Percentiles rank a stretch among this genome's conserved stretches.
Conservation (phyloP, 768 basidiomycete genomes). For the Wakefieldia striispora region DNA sequence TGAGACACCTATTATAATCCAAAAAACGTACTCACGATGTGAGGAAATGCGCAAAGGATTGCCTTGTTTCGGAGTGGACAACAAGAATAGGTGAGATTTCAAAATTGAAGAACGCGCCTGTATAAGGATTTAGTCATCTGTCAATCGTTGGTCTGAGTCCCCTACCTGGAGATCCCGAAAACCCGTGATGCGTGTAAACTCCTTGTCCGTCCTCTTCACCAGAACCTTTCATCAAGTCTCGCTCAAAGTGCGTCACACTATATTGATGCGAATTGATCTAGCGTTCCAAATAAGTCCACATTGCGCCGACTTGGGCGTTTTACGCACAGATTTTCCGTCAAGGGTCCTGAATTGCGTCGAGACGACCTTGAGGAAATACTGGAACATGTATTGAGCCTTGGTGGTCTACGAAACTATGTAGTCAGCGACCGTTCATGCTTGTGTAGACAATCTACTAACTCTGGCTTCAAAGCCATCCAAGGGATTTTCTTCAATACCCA, state of each 20-base stretch:
- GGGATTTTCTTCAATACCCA: constrained; percentile 76
- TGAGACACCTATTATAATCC: background rate
- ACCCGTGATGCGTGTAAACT: constrained; percentile 72
- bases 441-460: constrained; percentile 37
- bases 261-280: constrained; percentile 92
- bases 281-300: constrained; percentile 6
- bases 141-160: background rate
- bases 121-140: background rate
- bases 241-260: constrained; percentile 94
- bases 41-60: constrained; percentile 96
- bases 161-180: constrained; percentile 66
- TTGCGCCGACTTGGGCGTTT: background rate
- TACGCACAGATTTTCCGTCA: constrained; percentile 61
- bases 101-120: constrained; percentile 86
- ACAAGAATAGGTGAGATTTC: constrained; percentile 97
- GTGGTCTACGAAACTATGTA: constrained; percentile 46
- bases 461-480: constrained; percentile 63
- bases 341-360: constrained; percentile 91
- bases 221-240: constrained; percentile 71
- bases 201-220: constrained; percentile 59
- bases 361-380: constrained; percentile 99
- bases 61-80: constrained; percentile 85
- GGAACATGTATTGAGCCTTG: constrained; percentile 91
- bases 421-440: constrained; percentile 5
- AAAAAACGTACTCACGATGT: constrained; percentile 72